phyloP scores from a whole-genome alignment of 768 basidiomycete species.

The Phylloporus arenicola region DNA sequence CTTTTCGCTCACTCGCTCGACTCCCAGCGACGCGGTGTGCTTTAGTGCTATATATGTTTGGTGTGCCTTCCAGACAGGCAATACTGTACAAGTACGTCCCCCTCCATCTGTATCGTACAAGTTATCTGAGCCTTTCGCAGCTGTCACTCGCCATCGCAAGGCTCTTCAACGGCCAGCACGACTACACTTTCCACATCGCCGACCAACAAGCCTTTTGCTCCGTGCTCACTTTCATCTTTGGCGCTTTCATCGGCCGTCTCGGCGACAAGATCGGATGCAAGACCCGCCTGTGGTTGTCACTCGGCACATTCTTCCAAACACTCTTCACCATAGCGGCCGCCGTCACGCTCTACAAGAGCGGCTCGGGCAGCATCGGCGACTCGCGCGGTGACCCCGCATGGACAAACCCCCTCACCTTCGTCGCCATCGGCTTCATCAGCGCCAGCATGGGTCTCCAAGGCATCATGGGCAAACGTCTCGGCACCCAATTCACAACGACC shows the following conservation, averaged over 20 bases:
- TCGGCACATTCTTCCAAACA: slow-evolving; percentile 68
- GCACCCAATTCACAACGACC: slow-evolving; percentile 74
- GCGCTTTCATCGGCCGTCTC: slow-evolving; percentile 75
- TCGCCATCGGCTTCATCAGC: slow-evolving; percentile 74
- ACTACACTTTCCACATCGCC: slow-evolving; percentile 64
- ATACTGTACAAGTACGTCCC: slow-evolving; percentile 53
- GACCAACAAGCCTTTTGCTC: slow-evolving; percentile 83
- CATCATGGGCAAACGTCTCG: slow-evolving; percentile 75
- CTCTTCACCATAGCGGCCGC: slow-evolving; percentile 72
- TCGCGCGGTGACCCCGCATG: slow-evolving; percentile 62
- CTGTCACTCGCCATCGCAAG: slow-evolving; percentile 63
- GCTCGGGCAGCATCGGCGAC: slow-evolving; percentile 48
- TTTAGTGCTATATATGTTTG: slow-evolving; percentile 80
- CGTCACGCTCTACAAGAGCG: slow-evolving; percentile 65
- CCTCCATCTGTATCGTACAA: background rate
- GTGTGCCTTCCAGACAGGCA: slow-evolving; percentile 84
- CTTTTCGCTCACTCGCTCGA: background rate
- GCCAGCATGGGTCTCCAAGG: slow-evolving; percentile 76
- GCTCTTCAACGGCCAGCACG: slow-evolving; percentile 55
- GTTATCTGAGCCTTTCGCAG: background rate
- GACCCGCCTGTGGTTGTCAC: slow-evolving; percentile 68
- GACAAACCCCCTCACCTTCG: slow-evolving; percentile 61
- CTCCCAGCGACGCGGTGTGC: slow-evolving; percentile 56
- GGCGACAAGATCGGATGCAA: slow-evolving; percentile 77
- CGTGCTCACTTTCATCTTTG: slow-evolving; percentile 69